These are phyloP conservation scores for Aspergillus campestris DNA, from an alignment of 495 filamentous ascomycete species.

Conservation along the genomic window DNA sequence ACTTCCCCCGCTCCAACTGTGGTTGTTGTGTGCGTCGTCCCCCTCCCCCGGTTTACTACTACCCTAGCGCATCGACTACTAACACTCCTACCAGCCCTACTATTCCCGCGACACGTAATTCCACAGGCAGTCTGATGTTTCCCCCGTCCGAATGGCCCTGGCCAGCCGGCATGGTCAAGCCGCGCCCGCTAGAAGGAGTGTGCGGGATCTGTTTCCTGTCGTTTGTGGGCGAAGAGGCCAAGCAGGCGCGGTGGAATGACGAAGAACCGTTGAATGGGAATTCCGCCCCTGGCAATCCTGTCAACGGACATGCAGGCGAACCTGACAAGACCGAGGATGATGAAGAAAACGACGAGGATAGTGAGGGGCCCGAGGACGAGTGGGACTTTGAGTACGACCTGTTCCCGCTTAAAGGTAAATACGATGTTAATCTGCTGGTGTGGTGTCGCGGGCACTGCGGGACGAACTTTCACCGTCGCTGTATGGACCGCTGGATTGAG, in stretches of 20 bases:
- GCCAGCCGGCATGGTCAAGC: neutral
- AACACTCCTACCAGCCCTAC: too few relatives aligned
- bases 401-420: neutral
- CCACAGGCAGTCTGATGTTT: too few relatives aligned
- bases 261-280: too few relatives aligned
- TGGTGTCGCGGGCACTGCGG: constrained; percentile 7
- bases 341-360: neutral
- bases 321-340: neutral
- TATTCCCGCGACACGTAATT: too few relatives aligned
- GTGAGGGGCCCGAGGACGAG: too few relatives aligned
- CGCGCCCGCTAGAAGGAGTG: neutral
- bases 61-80: too few relatives aligned
- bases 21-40: too few relatives aligned
- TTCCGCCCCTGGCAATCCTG: too few relatives aligned
- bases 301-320: neutral
- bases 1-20: too few relatives aligned
- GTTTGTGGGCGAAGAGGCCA: neutral
- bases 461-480: constrained; percentile 6
- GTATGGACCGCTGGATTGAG: constrained; percentile 5
- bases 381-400: too few relatives aligned
- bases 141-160: neutral
- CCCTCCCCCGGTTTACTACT: too few relatives aligned
- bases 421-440: neutral
- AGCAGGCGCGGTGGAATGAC: too few relatives aligned
- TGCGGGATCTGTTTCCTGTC: constrained; percentile 6